Percentiles rank a stretch among this genome's conserved stretches.
Conservation (phyloP, 2,329 filamentous ascomycete species). For the Cercospora beticola region DNA sequence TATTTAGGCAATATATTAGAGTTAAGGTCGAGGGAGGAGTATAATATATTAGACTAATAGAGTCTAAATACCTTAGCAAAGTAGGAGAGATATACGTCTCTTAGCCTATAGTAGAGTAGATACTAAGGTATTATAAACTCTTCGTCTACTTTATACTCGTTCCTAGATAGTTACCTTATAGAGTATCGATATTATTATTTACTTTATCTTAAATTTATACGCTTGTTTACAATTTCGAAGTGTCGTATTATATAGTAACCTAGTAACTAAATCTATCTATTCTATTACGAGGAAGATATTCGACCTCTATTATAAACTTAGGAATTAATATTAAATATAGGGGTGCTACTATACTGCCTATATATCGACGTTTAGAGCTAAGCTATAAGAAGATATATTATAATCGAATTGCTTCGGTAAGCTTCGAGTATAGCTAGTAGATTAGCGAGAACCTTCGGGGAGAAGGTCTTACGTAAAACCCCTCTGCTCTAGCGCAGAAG, state of each 20-base stretch:
- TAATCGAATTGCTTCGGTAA: neutral
- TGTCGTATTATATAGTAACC: neutral
- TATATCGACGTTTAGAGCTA: neutral
- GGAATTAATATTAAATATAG: neutral
- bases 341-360: neutral
- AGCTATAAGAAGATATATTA: neutral
- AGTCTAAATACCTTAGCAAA: neutral
- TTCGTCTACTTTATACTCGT: neutral
- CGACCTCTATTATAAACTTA: neutral
- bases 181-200: neutral
- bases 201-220: neutral
- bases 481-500: neutral
- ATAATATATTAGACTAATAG: neutral
- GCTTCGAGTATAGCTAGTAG: neutral
- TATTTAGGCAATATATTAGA: neutral
- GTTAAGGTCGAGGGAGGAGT: neutral
- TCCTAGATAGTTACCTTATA: neutral
- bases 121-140: neutral
- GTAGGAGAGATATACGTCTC: neutral
- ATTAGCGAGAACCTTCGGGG: neutral
- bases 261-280: neutral
- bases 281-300: neutral
- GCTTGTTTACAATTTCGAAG: neutral
- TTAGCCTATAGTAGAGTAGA: neutral
- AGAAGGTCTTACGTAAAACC: neutral